Base-by-base conservation (phyloP, 192 early-diverging fungal genomes). In the Radiomyces spectabilis region DNA sequence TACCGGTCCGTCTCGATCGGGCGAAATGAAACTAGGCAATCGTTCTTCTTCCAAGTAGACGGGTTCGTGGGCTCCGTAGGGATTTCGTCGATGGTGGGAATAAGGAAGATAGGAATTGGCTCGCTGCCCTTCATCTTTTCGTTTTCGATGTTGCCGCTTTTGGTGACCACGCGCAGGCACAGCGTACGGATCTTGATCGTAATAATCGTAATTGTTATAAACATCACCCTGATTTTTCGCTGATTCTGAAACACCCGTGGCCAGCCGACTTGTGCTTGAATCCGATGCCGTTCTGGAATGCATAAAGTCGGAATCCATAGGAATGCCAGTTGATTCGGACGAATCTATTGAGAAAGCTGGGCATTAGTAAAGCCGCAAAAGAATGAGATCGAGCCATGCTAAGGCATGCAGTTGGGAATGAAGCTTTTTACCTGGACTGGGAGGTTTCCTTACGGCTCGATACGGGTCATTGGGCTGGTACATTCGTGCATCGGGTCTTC, bases 81-180 rank as follows among this genome's bases (percentile, higher is more conserved):
- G 52, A 21, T 54, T 44, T 41, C 32, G 45, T 55, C 30, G 51
- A 42, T 66, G 64, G 45, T 66, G 37, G 27, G 64, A 59, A 16
- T 66, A 66, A 12, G 64, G 64, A 2, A 61, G 42, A 24, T 61
- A 61, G 0, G 58, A 61, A 26, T 52, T 51, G 29, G 58, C 43
- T 46, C 50, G 32, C 30, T 39, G 52, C 5, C 6, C 33, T 30
- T 47, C 32, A 29, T 59, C 34, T 27, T 35, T 30, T 10, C 42
- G 31, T 19, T 34, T 34, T 2, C 55, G 43, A 7, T 44, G 33
- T 15, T 52, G 33, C 3, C 44, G 40, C 5, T 16, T 26, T 8
- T 8, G 13, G 15, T 47, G 56, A 32, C 47, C 30, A 22, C 46
- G 47, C 24, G 41, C 41, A 38, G n/a, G n/a, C n/a, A n/a, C n/a